Evolutionary conservation across 805 yeast species (phyloP).

Genomic region (Yamadazyma phyllophila): DNA sequence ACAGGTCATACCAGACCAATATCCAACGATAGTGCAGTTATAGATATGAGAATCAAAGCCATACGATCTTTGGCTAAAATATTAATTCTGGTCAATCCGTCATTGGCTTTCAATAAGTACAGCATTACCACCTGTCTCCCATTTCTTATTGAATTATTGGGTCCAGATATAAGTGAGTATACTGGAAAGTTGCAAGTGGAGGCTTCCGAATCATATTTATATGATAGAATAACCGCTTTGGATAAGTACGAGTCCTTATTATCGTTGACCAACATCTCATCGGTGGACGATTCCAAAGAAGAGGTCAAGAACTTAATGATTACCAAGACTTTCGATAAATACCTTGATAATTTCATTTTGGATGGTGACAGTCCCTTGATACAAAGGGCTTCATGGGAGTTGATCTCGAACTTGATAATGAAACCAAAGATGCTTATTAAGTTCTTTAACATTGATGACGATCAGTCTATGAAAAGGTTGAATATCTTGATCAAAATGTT

Average conservation of each 20-base stretch:
- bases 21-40: slow-evolving; percentile 10
- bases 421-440: slow-evolving; percentile 45
- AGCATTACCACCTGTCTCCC: slow-evolving; percentile 41
- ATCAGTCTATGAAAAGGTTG: slow-evolving; percentile 28
- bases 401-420: slow-evolving; percentile 57
- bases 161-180: slow-evolving; percentile 28
- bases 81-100: slow-evolving; percentile 44
- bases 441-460: slow-evolving; percentile 53
- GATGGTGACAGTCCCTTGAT: slow-evolving; percentile 40
- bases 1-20: slow-evolving; percentile 21
- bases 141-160: slow-evolving; percentile 47
- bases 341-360: slow-evolving; percentile 39
- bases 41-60: slow-evolving; percentile 30
- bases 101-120: slow-evolving; percentile 37
- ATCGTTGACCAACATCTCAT: slow-evolving; percentile 67
- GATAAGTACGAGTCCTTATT: slow-evolving; percentile 57
- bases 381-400: slow-evolving; percentile 61
- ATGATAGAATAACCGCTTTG: slow-evolving; percentile 31
- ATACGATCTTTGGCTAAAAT: slow-evolving; percentile 45
- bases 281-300: slow-evolving; percentile 33
- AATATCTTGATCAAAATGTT: slow-evolving; percentile 30
- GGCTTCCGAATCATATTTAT: slow-evolving; percentile 17
- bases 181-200: slow-evolving; percentile 9
- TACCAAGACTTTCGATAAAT: slow-evolving; percentile 48
- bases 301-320: slow-evolving; percentile 37